A percentile compares a stretch with the other conserved stretches of the same genome.
Evolutionary conservation across 2,329 filamentous ascomycete genomes (phyloP).

Genomic region (Albophoma yamanashiensis): DNA sequence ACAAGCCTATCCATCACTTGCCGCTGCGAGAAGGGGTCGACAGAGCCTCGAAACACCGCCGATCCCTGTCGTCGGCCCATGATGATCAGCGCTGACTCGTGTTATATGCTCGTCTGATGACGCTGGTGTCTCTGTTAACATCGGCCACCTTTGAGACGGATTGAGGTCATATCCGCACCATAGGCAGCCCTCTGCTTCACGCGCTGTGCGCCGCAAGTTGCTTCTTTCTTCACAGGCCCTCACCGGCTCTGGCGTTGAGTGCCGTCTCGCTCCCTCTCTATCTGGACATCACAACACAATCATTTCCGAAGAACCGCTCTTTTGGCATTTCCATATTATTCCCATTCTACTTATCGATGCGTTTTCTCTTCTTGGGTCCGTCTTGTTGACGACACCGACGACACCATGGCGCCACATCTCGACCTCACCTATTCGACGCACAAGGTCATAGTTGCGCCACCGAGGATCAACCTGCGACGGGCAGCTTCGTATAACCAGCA

Average conservation of each 20-base stretch:
- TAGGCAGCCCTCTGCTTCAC: background rate
- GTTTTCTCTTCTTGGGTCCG: background rate
- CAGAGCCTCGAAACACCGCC: background rate
- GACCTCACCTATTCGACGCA: conserved; percentile 33
- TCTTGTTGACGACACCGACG: background rate
- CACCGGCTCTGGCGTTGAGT: background rate
- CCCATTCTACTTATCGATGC: background rate
- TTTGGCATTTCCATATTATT: background rate
- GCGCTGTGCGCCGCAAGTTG: background rate
- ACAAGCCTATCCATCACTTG: background rate
- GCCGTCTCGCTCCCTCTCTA: background rate
- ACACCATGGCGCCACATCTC: conserved; percentile 34
- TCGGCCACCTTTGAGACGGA: background rate
- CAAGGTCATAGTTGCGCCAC: conserved; percentile 42
- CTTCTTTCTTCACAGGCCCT: background rate
- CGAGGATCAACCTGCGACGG: conserved; percentile 48
- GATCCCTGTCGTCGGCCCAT: background rate
- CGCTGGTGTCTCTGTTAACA: background rate
- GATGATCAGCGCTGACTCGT: background rate
- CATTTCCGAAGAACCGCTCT: background rate
- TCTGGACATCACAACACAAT: background rate
- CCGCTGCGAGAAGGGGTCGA: background rate
- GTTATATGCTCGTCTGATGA: background rate
- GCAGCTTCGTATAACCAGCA: conserved; percentile 45
- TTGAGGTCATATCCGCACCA: background rate